Evolutionary conservation across 257 asterid genomes (phyloP), one percentile per base, ranked within the genome.

Genomic region (Coffea eugenioides): DNA sequence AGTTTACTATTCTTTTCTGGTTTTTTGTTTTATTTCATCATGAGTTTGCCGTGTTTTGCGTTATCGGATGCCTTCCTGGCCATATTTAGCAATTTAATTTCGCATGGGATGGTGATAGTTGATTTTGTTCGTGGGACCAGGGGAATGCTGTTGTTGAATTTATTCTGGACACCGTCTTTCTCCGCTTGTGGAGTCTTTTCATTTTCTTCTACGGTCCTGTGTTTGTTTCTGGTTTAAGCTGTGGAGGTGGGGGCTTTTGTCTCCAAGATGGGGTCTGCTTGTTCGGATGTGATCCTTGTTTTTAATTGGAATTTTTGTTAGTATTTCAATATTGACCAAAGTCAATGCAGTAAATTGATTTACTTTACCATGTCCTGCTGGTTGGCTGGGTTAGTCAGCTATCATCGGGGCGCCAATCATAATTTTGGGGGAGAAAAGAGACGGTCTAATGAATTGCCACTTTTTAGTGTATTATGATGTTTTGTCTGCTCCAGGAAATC

Each of bases 61-160:
- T 39, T 39, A 39, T 39, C 43, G 43, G 43, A 2, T 2, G 43
- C 43, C 43, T 39, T 39, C 43, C 43, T 39, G 43, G 43, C 43
- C 43, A 39, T 39, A 39, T 39, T 39, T 39, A 39, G 43, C 43
- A 39, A 4, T 39, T 39, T 39, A 39, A 39, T 39, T 39, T 39
- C 43, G 43, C 43, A 39, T 39, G 43, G 79, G 78, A 11, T 6
- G 34, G 31, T n/a, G n/a, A 62, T 8, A 13, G 49, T 39, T 34
- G 82, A 71, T 61, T 57, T n/a, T 18, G 13, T 79, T 13, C 4
- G 81, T 78, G 70, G 81, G 81, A 9, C 81, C 69, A 49, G 18
- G 11, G 5, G 25, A 45, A 18, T 25, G 51, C 14, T 16, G 57
- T 78, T 56, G 16, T 54, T 13, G 52, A 69, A 34, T 71, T 9